Evolutionary conservation across 768 basidiomycete species (phyloP), one percentile per base, ranked within the genome.

Genomic region (Suillus paluster): DNA sequence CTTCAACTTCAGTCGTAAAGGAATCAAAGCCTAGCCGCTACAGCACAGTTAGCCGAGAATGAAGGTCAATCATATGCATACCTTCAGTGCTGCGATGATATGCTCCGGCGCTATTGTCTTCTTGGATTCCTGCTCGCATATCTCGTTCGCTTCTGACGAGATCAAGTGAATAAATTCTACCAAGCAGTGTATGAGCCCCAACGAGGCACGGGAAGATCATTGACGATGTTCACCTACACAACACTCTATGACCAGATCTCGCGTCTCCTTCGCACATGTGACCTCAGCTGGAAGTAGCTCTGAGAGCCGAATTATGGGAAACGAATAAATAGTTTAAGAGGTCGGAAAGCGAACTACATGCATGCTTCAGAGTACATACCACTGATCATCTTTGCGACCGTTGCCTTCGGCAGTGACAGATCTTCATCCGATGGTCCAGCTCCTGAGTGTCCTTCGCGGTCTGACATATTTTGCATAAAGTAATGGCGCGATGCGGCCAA

Each of bases 91-190:
- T 25, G 84, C 80, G 34, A 98, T 90, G 48, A 99, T 95, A 72
- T 99, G 97, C 69, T 99, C 97, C 1, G 97, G 97, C 5, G 95
- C 92, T 68, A 99, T 99, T 1, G 97, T 99, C 81, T 99, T 99
- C 81, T 97, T 98, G 27, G 94, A 94, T 72, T 97, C 95, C 73
- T 94, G 90, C 72, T 99, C 97, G 71, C 97, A 99, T 64, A 98
- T 94, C 67, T 98, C 94, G 74, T 99, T 99, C 57, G 97, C 94
- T 73, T 98, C 95, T 10, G 95, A 94, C 19, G 97, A 97, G 73
- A 99, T 91, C 76, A 99, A 79, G 74, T 99, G 94, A 64, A 99
- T 96, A 75, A 99, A 99, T 81, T 99, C 97, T 99, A 52, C 21
- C 25, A 62, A 27, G n/a, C n/a, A n/a, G 41, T 52, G 46, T 17